These are phyloP conservation scores for Gaeumannomyces tritici DNA, from an alignment of 2,329 filamentous ascomycete genomes.

Conservation along the genomic window DNA sequence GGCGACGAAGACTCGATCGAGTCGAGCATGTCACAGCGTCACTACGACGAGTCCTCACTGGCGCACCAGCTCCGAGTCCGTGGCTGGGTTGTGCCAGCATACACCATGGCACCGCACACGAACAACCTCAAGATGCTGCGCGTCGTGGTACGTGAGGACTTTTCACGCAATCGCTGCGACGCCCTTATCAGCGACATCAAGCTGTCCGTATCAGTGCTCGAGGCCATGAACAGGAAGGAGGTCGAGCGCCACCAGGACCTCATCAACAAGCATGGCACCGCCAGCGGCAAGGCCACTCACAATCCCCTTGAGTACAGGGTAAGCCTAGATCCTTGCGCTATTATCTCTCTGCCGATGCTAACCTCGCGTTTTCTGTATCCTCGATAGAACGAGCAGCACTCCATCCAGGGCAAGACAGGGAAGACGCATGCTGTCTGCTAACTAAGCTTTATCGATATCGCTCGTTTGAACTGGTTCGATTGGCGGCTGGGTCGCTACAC, in stretches of 20 bases:
- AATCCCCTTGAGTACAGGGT: conserved; percentile 41
- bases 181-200: conserved; percentile 69
- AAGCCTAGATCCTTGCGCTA: conserved; percentile 15
- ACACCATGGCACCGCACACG: conserved; percentile 91
- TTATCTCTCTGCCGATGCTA: background rate
- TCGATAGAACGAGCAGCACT: conserved; percentile 65
- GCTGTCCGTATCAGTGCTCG: conserved; percentile 61
- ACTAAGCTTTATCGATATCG: too few relatives aligned
- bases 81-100: conserved; percentile 90
- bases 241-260: conserved; percentile 62
- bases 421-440: conserved; percentile 85
- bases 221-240: conserved; percentile 62
- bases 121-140: conserved; percentile 81
- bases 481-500: too few relatives aligned
- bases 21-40: conserved; percentile 17
- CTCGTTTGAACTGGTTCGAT: too few relatives aligned
- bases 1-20: background rate
- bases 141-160: conserved; percentile 88
- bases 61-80: conserved; percentile 80
- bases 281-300: conserved; percentile 42
- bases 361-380: too few relatives aligned
- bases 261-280: conserved; percentile 45
- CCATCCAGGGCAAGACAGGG: conserved; percentile 77
- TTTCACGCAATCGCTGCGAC: conserved; percentile 74
- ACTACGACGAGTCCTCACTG: conserved; percentile 66